Conservation (phyloP, 345 rosid species). For the Brassica cretica region DNA sequence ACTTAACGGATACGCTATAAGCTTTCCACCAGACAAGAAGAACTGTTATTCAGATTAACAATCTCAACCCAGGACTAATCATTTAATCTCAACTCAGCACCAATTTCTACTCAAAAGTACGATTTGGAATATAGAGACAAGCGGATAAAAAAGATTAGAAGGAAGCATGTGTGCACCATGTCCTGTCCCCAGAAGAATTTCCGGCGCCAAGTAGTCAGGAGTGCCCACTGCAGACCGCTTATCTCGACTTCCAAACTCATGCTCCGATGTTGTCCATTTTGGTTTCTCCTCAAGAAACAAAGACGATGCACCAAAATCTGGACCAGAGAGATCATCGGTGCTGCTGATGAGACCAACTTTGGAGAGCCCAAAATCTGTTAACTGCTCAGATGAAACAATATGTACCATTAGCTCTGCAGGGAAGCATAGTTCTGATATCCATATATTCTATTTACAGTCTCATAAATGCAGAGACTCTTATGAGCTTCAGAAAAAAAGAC, state of each 20-base stretch:
- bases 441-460: neutral
- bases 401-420: constrained; percentile 2
- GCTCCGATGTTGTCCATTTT: constrained; percentile 50
- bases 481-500: neutral
- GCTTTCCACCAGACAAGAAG: constrained; percentile 10
- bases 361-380: constrained; percentile 39
- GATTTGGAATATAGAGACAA: constrained; percentile 1
- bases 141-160: constrained; percentile 4
- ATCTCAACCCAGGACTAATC: constrained; percentile 18
- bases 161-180: constrained; percentile 64
- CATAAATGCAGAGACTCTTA: constrained; percentile 3
- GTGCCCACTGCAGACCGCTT: constrained; percentile 96
- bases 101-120: constrained; percentile 1
- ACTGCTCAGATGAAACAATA: constrained; percentile 32
- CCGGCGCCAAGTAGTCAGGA: constrained; percentile 96
- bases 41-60: constrained; percentile 15
- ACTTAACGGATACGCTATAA: neutral
- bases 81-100: constrained; percentile 5
- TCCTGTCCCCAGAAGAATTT: constrained; percentile 94
- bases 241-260: constrained; percentile 59
- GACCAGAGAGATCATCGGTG: constrained; percentile 89
- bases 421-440: neutral
- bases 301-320: constrained; percentile 66
- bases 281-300: constrained; percentile 73
- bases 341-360: constrained; percentile 86